Evolutionary conservation across 2,329 filamentous ascomycete genomes (phyloP), one percentile per base, ranked within the genome.

Genomic region (Pseudogymnoascus destructans): DNA sequence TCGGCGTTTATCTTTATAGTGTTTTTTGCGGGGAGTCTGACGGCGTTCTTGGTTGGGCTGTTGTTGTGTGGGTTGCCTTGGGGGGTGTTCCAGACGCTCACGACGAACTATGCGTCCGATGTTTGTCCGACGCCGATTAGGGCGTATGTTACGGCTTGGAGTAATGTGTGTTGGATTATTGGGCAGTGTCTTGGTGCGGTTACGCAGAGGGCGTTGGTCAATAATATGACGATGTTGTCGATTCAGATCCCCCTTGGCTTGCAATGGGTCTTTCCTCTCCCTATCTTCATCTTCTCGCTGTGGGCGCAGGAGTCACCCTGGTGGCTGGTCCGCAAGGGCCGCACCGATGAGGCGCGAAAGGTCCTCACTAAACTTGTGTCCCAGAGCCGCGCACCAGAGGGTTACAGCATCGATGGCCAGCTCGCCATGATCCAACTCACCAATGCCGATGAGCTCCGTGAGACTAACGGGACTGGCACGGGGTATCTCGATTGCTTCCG

Each of bases 361-460:
- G 27, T 55, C 30, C 58, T 59, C n/a, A 65, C 70, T 4, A 72
- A 73, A 3, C 63, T 76, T 10, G 27, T 55, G 5, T 60, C 75
- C 72, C 15, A 73, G n/a, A 55, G 33, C 9, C 17, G 17, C 4
- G 52, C 81, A 5, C 71, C 75, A 2, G 73, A 76, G 60, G 80
- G 82, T 60, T 67, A 74, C n/a, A 74, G 79, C 63, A 81, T 78
- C 0, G 75, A 81, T 61, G 70, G 54, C 11, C 54, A 55, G 11
- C 65, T 81, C 5, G 71, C 75, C 3, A 73, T 76, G 60, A 80
- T 82, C 60, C 67, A 74, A n/a, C 74, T 80, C 62, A 81, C 78
- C 0, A 76, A 81, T 61, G 55, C 78, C 0, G 75, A 81, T 61
- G 70, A 74, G 57, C 68, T 79, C 1, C 79, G 81, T 63, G 69